Evolutionary conservation across 495 filamentous ascomycete species (phyloP).

Genomic region (Podospora tetraspora): DNA sequence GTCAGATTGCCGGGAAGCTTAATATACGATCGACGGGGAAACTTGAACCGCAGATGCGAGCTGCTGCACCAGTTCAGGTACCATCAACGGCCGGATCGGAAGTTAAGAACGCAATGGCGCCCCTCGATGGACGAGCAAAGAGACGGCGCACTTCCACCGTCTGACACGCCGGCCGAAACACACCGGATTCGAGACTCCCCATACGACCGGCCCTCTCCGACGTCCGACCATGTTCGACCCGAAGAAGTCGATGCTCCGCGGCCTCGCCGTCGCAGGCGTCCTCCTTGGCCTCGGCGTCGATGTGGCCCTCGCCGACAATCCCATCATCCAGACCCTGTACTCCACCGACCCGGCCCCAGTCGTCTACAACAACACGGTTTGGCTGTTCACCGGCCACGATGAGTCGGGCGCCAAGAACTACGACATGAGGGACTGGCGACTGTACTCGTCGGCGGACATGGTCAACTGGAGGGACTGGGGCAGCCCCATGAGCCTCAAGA

Average conservation of each 20-base stretch:
- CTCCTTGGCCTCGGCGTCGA: slow-evolving; percentile 8
- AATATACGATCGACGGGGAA: neutral
- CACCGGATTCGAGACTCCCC: too few species aligned
- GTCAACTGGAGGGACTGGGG: slow-evolving; percentile 31
- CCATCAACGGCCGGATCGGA: too few species aligned
- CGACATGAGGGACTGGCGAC: slow-evolving; percentile 29
- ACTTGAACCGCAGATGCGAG: neutral
- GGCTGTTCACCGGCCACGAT: slow-evolving; percentile 32
- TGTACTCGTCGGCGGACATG: slow-evolving; percentile 30
- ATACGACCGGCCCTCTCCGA: too few species aligned
- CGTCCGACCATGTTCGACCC: neutral
- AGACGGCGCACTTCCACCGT: too few species aligned
- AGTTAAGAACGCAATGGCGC: too few species aligned
- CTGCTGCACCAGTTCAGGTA: too few species aligned
- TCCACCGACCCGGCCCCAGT: slow-evolving; percentile 31
- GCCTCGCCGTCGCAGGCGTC: slow-evolving; percentile 8
- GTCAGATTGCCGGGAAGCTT: neutral
- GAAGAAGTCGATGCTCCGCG: neutral
- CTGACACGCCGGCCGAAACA: too few species aligned
- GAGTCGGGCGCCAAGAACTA: slow-evolving; percentile 23
- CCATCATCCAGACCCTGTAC: slow-evolving; percentile 25
- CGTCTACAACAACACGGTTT: slow-evolving; percentile 28
- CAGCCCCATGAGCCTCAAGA: slow-evolving; percentile 11
- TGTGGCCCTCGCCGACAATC: slow-evolving; percentile 16
- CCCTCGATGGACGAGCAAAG: too few species aligned